Evolutionary conservation across 2,329 filamentous ascomycete species (phyloP), one percentile per base, ranked within the genome.

Genomic region (Cryphonectria carpinicola): DNA sequence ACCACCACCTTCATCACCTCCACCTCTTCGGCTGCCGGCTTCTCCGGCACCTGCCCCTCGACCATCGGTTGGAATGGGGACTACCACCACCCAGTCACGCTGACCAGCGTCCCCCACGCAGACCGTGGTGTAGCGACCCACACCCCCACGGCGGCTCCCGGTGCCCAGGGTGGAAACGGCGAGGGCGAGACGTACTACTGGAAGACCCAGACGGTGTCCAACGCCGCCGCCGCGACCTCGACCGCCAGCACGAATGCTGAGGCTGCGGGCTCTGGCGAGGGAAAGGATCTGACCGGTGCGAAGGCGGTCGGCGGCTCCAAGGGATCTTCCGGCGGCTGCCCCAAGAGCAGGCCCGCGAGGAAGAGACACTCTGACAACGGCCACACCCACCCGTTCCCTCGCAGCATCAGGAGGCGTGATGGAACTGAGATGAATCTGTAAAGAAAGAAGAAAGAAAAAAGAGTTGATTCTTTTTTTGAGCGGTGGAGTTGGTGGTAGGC

Each of bases 71-170:
- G 71, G 71, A 65, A 32, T 35, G 66, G 66, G 58, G 58, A 63
- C 54, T 72, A 72, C 67, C 56, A 64, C 71, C 56, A 65, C 52
- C 71, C 71, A 65, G 71, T 72, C 65, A 70, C 66, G 71, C 71
- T 72, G 69, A 72, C 65, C 28, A 67, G 65, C 61, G 32, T 67
- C n/a, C 71, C 71, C 22, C 68, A 60, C 46, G 68, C 68, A 72
- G 71, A 65, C 52, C 63, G 70, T 46, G 68, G 61, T 63, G 66
- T 72, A 69, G 56, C 54, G 25, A 58, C 61, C 37, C 61, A 25
- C 0, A 10, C 39, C 5, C 37, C 41, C 11, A 32, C 14, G 22
- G 64, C 14, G 22, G 64, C 67, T n/a, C 61, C 68, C 43, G 66
- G 56, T 41, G 37, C 54, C 37, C 22, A 52, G 32, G 32, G 11